phyloP scores from a whole-genome alignment of 2,329 filamentous ascomycete genomes.

The Thelonectria blattea region DNA sequence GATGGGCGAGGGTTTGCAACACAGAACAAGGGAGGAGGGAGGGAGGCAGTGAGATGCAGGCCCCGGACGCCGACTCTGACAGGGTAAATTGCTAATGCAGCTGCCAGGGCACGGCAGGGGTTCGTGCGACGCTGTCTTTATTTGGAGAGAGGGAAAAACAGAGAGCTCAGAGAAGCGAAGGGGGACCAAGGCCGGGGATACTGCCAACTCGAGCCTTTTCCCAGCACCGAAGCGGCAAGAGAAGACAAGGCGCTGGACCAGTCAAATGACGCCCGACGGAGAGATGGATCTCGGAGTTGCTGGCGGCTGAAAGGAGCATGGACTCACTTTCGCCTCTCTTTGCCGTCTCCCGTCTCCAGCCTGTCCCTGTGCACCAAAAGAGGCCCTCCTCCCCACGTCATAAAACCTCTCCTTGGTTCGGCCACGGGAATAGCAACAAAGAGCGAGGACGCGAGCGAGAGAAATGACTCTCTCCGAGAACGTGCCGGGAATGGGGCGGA shows the following conservation, averaged over 20 bases:
- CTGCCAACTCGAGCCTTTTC: not conserved
- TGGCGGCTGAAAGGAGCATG: constrained; percentile 4
- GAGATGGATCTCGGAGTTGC: constrained; percentile 3
- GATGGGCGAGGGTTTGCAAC: constrained; percentile 26
- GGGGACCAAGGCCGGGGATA: constrained; percentile 11
- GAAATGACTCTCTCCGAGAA: not conserved
- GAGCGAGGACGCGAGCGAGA: not conserved
- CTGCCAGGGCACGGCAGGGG: constrained; percentile 9
- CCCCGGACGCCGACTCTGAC: not conserved
- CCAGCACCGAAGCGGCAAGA: constrained; percentile 11
- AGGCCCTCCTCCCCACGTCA: not conserved
- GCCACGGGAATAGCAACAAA: constrained; percentile 8
- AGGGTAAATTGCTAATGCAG: constrained; percentile 1
- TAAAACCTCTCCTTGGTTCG: not conserved
- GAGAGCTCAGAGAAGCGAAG: not conserved
- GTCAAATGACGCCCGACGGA: constrained; percentile 2
- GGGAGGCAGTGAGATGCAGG: not conserved
- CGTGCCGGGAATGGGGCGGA: constrained; percentile 1
- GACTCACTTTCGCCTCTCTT: not conserved
- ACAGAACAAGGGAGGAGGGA: constrained; percentile 18
- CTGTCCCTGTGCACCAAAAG: not conserved
- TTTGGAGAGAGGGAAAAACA: not conserved
- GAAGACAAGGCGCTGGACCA: constrained; percentile 11
- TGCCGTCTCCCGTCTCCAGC: not conserved
- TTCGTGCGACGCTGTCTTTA: not conserved